These are phyloP conservation scores for Pavlovales sp. DNA, from an alignment of 208 protist genomes.

Conservation along the genomic window DNA sequence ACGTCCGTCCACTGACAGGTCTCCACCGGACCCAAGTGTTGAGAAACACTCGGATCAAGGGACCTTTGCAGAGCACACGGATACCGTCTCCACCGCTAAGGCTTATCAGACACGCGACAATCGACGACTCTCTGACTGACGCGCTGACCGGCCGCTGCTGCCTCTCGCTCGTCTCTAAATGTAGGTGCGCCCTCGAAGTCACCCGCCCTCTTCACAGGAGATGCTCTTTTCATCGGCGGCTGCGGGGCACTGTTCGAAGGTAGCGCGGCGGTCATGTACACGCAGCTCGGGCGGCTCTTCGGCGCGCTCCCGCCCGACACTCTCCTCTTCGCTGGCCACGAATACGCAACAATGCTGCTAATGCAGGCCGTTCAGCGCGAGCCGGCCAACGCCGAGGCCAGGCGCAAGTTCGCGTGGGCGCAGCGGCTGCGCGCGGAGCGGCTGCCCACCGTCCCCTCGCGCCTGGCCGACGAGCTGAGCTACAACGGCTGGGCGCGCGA, in stretches of 20 bases:
- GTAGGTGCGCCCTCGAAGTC: background rate
- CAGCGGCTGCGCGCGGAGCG: background rate
- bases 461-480: slow-evolving; percentile 43
- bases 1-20: too few relatives aligned
- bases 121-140: too few relatives aligned
- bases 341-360: slow-evolving; percentile 62
- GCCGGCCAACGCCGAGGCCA: slow-evolving; percentile 47
- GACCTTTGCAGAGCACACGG: too few relatives aligned
- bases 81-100: too few relatives aligned
- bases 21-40: too few relatives aligned
- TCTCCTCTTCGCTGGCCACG: slow-evolving; percentile 55
- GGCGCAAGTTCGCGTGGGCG: slow-evolving; percentile 27
- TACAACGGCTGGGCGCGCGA: slow-evolving; percentile 60
- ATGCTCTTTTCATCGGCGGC: slow-evolving; percentile 84
- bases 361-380: slow-evolving; percentile 39
- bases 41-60: too few relatives aligned
- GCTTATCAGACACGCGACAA: too few relatives aligned
- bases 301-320: slow-evolving; percentile 44
- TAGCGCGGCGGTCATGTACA: slow-evolving; percentile 54
- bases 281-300: slow-evolving; percentile 42
- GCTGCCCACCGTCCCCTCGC: slow-evolving; percentile 57
- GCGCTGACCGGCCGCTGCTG: too few relatives aligned
- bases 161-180: too few relatives aligned
- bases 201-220: slow-evolving; percentile 77
- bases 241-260: slow-evolving; percentile 87